A percentile compares a stretch with the other conserved stretches of the same genome.
These are phyloP conservation scores for Eleusine indica DNA, from an alignment of 176 grass and related monocot species.

Conservation along the genomic window DNA sequence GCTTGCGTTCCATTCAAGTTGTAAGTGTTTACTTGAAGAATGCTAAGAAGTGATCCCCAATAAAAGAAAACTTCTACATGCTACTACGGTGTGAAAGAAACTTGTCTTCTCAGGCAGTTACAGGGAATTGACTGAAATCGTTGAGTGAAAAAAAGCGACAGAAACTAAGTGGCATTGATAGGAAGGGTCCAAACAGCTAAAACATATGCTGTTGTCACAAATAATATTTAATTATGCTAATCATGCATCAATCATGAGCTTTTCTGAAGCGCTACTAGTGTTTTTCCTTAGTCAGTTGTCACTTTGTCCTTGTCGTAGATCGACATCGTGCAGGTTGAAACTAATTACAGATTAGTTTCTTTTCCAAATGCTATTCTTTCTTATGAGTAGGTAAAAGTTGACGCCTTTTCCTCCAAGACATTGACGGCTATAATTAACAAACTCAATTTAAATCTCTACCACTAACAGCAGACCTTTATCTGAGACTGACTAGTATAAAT, in stretches of 20 bases:
- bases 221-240: constrained; percentile 51
- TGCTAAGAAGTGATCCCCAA: constrained; percentile 29
- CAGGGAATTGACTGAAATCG: constrained; percentile 58
- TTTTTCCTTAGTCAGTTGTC: constrained; percentile 48
- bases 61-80: constrained; percentile 48
- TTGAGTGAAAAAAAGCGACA: constrained; percentile 51
- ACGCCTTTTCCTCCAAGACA: constrained; percentile 79
- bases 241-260: constrained; percentile 49
- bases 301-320: constrained; percentile 52
- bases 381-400: constrained; percentile 65
- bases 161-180: constrained; percentile 58
- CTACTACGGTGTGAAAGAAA: constrained; percentile 48
- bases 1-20: constrained; percentile 33
- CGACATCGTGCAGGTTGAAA: constrained; percentile 52
- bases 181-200: constrained; percentile 50
- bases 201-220: constrained; percentile 42
- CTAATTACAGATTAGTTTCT: constrained; percentile 42
- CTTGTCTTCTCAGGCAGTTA: constrained; percentile 65
- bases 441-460: constrained; percentile 45
- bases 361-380: constrained; percentile 60
- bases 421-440: constrained; percentile 59
- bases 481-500: constrained; percentile 42
- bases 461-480: constrained; percentile 45
- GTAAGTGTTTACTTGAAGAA: constrained; percentile 43
- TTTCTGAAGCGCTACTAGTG: constrained; percentile 46